Percentiles rank a stretch among this genome's conserved stretches.
phyloP scores from a whole-genome alignment of 495 filamentous ascomycete species.

The Letharia lupina region DNA sequence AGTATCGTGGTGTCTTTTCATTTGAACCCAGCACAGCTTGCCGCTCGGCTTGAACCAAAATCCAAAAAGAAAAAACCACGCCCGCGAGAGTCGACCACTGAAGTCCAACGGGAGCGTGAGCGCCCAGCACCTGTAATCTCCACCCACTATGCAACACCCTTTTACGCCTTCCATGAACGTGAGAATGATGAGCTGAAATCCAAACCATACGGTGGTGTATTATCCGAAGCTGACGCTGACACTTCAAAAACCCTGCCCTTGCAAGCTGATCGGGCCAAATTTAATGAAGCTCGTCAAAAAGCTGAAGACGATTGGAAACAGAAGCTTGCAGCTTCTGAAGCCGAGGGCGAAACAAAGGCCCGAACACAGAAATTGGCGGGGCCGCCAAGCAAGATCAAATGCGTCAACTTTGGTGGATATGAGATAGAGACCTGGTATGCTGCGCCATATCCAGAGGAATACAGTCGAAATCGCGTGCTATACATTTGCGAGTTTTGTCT shows the following conservation, averaged over 20 bases:
- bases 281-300: conserved; percentile 77
- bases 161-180: conserved; percentile 77
- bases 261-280: conserved; percentile 67
- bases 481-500: conserved; percentile 99
- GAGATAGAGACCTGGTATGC: conserved; percentile 99
- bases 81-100: conserved; percentile 33
- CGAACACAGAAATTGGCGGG: conserved; percentile 63
- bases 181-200: conserved; percentile 82
- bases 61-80: conserved; percentile 24
- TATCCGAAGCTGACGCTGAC: conserved; percentile 82
- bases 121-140: conserved; percentile 37
- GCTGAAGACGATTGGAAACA: conserved; percentile 87
- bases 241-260: conserved; percentile 80
- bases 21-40: conserved; percentile 50
- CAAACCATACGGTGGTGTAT: conserved; percentile 92
- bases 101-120: conserved; percentile 40
- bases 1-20: conserved; percentile 52
- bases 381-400: conserved; percentile 91
- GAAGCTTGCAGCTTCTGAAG: conserved; percentile 43
- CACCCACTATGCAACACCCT: conserved; percentile 57
- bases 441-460: conserved; percentile 97
- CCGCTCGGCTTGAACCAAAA: conserved; percentile 43
- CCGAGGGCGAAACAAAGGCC: conserved; percentile 39
- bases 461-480: conserved; percentile 86
- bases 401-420: conserved; percentile 93